Evolutionary conservation across 495 filamentous ascomycete species (phyloP), one percentile per base, ranked within the genome.

Genomic region (Collariella sp.): DNA sequence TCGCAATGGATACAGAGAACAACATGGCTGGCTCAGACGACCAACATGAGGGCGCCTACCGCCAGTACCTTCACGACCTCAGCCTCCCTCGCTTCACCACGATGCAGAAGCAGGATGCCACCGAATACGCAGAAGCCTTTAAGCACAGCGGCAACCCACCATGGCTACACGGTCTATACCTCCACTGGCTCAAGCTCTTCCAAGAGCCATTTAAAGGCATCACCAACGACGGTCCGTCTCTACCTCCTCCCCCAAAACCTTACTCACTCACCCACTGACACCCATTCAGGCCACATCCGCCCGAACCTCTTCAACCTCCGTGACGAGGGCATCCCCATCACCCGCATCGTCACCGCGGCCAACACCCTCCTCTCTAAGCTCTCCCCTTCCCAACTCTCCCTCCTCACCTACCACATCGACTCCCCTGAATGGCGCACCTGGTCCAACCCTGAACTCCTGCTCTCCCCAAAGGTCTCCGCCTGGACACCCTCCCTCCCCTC

Each of bases 391-490:
- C 78, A 87, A 57, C 71, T 67, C 44, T 56, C 71, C 49, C 60
- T 64, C 1, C 64, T 82, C 2, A 55, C 56, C 54, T 80, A 83
- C 60, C 80, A 85, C 68, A 76, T 86, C 65, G 81, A 86, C 72
- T 82, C 81, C 12, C 79, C 79, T 31, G 81, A 86, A 63, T 87
- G 83, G 83, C 79, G 84, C 47, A 75, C 81, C 13, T 88, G 85
- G 85, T 86, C 83, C 3, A 88, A 88, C 66, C 85, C 85, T 1
- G 85, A 88, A 64, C 83, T 86, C 64, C 72, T 84, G 0, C 63
- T 86, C 34, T 69, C 70, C 55, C 78, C 70, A 83, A 81, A 57
- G 85, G 85, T 22, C 64, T 87, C 33, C 79, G 85, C 1, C 76
- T 88, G 0, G 85, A 88, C 65, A 79, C 83, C 55, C 59, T 82